Evolutionary conservation across 805 yeast genomes (phyloP).

Genomic region (Dipodascus geniculatus): DNA sequence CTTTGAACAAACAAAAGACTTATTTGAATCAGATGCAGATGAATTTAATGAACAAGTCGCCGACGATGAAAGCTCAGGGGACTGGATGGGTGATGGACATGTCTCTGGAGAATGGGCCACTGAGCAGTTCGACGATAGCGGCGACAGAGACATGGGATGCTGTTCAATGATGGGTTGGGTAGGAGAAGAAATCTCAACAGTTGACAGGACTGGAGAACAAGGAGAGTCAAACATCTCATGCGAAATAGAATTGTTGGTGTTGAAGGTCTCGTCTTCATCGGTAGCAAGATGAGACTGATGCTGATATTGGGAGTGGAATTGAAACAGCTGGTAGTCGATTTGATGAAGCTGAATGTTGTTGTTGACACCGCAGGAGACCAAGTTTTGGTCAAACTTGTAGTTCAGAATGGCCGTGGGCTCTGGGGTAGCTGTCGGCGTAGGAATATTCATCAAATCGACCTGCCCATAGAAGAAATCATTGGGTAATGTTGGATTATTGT

Average conservation of each 20-base stretch:
- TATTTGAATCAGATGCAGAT: not conserved
- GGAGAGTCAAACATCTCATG: not conserved
- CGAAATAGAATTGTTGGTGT: not conserved
- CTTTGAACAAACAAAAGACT: constrained; percentile 33
- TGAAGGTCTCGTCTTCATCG: not conserved
- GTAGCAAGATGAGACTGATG: not conserved
- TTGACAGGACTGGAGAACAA: not conserved
- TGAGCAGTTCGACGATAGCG: not conserved
- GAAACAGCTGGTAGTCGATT: not conserved
- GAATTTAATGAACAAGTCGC: not conserved
- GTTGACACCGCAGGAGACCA: not conserved
- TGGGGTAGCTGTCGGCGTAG: not conserved
- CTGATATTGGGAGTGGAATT: not conserved
- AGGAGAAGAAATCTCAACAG: not conserved
- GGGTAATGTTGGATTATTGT: not conserved
- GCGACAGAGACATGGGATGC: not conserved
- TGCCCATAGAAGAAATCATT: not conserved
- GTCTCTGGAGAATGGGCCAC: not conserved
- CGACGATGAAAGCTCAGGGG: not conserved
- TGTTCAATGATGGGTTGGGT: not conserved
- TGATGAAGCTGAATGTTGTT: not conserved
- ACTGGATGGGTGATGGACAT: not conserved
- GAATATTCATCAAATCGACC: not conserved
- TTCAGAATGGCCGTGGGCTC: not conserved
- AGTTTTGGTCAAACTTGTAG: not conserved